Conservation (phyloP, 768 basidiomycete genomes). For the Lentinus tigrinus region DNA sequence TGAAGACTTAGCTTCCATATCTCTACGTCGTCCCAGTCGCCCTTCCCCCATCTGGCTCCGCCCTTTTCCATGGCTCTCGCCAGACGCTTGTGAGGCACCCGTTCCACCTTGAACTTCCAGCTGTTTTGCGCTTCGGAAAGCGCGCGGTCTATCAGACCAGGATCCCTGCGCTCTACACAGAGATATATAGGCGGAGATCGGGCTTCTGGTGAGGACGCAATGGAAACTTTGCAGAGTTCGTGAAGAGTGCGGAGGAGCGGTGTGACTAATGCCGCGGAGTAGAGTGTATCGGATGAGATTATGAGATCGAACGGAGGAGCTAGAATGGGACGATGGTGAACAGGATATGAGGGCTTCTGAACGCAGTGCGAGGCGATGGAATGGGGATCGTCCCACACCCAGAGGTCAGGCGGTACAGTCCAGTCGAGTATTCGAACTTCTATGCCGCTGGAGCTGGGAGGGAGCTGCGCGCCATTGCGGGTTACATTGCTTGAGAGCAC, state of each 20-base stretch:
- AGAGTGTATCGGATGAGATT: constrained; percentile 82
- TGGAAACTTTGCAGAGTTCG: constrained; percentile 44
- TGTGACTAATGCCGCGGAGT: constrained; percentile 53
- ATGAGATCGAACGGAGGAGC: constrained; percentile 73
- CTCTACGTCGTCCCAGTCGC: constrained; percentile 82
- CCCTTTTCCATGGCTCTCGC: constrained; percentile 57
- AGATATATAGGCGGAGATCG: constrained; percentile 53
- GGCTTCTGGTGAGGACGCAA: background rate
- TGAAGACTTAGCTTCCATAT: constrained; percentile 55
- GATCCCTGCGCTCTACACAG: constrained; percentile 79
- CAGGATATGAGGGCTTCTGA: background rate
- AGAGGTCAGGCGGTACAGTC: constrained; percentile 52
- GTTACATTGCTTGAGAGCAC: constrained; percentile 65
- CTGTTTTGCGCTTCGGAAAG: constrained; percentile 51
- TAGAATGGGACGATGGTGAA: constrained; percentile 24
- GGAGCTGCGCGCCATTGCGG: constrained; percentile 38
- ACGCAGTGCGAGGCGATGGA: constrained; percentile 7
- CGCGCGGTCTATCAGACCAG: constrained; percentile 56
- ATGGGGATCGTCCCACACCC: constrained; percentile 50
- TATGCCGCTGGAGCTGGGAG: constrained; percentile 43
- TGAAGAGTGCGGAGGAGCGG: constrained; percentile 73
- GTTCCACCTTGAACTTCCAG: constrained; percentile 59
- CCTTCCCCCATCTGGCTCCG: constrained; percentile 56
- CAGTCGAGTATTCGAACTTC: constrained; percentile 71
- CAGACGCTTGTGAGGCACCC: constrained; percentile 59